Base-by-base conservation (phyloP, 1,139 yeast genomes). In the Scheffersomyces quercinus region DNA sequence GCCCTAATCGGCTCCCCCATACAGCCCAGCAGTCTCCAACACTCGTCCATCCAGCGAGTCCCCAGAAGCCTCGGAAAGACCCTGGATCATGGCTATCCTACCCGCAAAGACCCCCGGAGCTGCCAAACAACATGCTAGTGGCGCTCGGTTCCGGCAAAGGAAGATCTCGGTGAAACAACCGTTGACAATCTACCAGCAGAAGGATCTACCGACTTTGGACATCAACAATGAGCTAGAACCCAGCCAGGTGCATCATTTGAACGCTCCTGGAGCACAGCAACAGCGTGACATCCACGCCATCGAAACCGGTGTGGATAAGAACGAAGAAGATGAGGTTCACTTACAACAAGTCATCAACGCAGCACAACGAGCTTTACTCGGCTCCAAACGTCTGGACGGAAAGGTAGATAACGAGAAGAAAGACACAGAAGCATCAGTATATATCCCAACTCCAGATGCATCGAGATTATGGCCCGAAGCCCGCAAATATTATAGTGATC, bases 301-400 rank as follows among this genome's bases (percentile, higher is more conserved):
- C 39, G 99, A 93, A 58, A 93, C 99, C 5, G 99, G 99, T 65
- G 99, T 93, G 40, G 99, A 93, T 62, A 93, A 95, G 63, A 90
- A 89, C 55, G 99, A 93, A 65, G 99, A 93, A 66, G 96, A 89
- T 60, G 99, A 93, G 66, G 96, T 88, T 41, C 99, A 93, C 78
- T 76, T 93, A 51, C 96, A 91, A 64, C 91, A 88, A 50, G 97
- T 93, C 36, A 85, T 87, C 49, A 81, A 82, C 62, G 90, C 93
- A 3, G 83, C 89, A 3, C 83, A 81, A 47, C 78, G 84, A 29
- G 86, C 85, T 3, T 73, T 82, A 37, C 56, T 74, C 33, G 68
- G 70, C 10, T 61, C 74, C 2, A 62, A 62, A 36, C 50, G 53
- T 15, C 58, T 53, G 13, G 50, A 40, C 20, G 50, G 43, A 38